Percentiles rank a stretch among this genome's conserved stretches.
Evolutionary conservation across 805 yeast species (phyloP).

Genomic region (Saturnispora dispora): DNA sequence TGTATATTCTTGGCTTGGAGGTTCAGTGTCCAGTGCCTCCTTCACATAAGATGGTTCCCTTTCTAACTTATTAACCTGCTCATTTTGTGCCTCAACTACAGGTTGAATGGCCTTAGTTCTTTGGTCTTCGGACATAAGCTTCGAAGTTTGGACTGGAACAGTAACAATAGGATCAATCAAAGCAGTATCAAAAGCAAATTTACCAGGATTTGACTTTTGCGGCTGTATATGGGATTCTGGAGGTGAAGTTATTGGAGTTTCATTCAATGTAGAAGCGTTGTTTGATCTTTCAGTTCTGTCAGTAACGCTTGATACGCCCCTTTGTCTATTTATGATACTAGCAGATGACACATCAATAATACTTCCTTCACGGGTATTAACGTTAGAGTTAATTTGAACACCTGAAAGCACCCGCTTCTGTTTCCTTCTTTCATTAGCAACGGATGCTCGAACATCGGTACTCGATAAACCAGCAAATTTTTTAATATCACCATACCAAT

Average conservation of each 20-base stretch:
- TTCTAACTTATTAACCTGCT: not conserved
- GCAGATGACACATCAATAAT: not conserved
- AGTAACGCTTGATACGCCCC: constrained; percentile 4
- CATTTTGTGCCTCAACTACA: not conserved
- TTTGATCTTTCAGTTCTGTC: constrained; percentile 2
- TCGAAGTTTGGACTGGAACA: constrained; percentile 8
- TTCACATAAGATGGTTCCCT: not conserved
- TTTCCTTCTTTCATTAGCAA: constrained; percentile 29
- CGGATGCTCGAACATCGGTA: constrained; percentile 49
- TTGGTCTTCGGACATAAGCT: not conserved
- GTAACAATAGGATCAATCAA: constrained; percentile 9
- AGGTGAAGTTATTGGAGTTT: constrained; percentile 5
- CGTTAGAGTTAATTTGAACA: constrained; percentile 6
- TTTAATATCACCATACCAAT: constrained; percentile 77
- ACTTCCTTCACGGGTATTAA: constrained; percentile 5
- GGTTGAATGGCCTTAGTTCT: not conserved
- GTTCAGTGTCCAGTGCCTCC: not conserved
- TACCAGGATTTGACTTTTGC: constrained; percentile 3
- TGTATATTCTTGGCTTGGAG: not conserved
- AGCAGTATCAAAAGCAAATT: constrained; percentile 5
- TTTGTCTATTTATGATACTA: not conserved
- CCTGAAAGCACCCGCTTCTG: constrained; percentile 14
- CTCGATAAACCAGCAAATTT: constrained; percentile 52
- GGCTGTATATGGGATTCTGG: not conserved
- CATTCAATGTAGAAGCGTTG: constrained; percentile 1